These are phyloP conservation scores for Keithomyces neogunnii DNA, from an alignment of 2,329 filamentous ascomycete species.

Conservation along the genomic window DNA sequence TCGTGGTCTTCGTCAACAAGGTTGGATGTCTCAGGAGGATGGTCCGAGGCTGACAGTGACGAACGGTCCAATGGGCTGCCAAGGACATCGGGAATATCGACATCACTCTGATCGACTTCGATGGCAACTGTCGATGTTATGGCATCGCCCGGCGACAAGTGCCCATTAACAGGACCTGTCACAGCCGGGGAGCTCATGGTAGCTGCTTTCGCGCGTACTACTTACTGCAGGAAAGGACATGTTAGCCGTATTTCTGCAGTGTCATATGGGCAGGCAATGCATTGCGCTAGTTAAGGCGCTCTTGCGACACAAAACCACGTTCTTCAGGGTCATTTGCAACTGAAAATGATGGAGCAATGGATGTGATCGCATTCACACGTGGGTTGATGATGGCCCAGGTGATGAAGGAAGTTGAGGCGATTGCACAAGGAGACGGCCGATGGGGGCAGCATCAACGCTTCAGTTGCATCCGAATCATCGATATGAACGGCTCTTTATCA, in stretches of 20 bases:
- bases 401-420: constrained; percentile 34
- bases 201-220: constrained; percentile 53
- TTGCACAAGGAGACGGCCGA: constrained; percentile 25
- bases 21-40: constrained; percentile 32
- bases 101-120: constrained; percentile 40
- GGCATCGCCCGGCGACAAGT: constrained; percentile 47
- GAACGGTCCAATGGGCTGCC: constrained; percentile 44
- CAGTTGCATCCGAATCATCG: constrained; percentile 23
- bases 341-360: constrained; percentile 22
- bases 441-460: constrained; percentile 12
- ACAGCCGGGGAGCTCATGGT: constrained; percentile 56
- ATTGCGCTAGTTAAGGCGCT: constrained; percentile 14
- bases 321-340: constrained; percentile 9
- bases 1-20: constrained; percentile 29
- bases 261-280: constrained; percentile 9
- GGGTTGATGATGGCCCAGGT: constrained; percentile 40
- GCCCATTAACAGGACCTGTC: constrained; percentile 58
- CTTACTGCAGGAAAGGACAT: constrained; percentile 27
- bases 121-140: constrained; percentile 29
- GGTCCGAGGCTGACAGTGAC: constrained; percentile 34
- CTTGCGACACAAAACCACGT: constrained; percentile 20
- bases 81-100: constrained; percentile 66
- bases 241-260: constrained; percentile 21
- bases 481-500: constrained; percentile 27
- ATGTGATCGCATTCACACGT: constrained; percentile 35